Conservation (phyloP, 805 yeast genomes). For the Suhomyces faveliae region DNA sequence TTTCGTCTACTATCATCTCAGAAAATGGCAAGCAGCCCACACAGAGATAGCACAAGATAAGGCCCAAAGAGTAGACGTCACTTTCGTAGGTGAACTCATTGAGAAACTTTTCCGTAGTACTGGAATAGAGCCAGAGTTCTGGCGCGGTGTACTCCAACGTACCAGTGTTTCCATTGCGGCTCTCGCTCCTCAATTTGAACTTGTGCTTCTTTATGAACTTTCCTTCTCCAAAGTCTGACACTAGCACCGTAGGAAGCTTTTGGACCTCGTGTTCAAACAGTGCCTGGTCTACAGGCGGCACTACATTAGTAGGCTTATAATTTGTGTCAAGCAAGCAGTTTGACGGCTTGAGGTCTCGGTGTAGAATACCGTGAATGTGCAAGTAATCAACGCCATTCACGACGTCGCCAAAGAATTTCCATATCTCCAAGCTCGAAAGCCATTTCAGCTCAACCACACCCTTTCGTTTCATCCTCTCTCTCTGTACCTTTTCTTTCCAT, state of each 20-base stretch:
- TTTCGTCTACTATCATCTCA: conserved; percentile 14
- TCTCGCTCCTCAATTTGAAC: conserved; percentile 27
- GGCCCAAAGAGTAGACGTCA: conserved; percentile 80
- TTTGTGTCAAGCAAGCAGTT: conserved; percentile 63
- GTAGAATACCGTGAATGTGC: conserved; percentile 75
- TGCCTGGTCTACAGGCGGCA: neutral
- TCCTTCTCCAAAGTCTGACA: conserved; percentile 90
- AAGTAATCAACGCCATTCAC: conserved; percentile 68
- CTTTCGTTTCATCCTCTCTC: conserved; percentile 29
- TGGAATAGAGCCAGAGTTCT: conserved; percentile 51
- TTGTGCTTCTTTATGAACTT: conserved; percentile 60
- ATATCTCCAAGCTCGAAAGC: conserved; percentile 61
- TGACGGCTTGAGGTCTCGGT: conserved; percentile 86
- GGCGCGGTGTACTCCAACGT: conserved; percentile 89
- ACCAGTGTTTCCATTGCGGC: conserved; percentile 82
- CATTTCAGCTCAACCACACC: too few relatives aligned
- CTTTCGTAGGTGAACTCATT: conserved; percentile 66
- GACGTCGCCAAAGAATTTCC: conserved; percentile 65
- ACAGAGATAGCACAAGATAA: conserved; percentile 75
- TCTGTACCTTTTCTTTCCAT: conserved; percentile 26
- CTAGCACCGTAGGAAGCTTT: conserved; percentile 64
- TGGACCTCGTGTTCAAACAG: conserved; percentile 16
- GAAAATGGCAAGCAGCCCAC: conserved; percentile 66
- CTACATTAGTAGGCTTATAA: conserved; percentile 15
- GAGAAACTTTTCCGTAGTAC: conserved; percentile 32